Evolutionary conservation across 495 filamentous ascomycete genomes (phyloP).

Genomic region (Viridothelium virens): DNA sequence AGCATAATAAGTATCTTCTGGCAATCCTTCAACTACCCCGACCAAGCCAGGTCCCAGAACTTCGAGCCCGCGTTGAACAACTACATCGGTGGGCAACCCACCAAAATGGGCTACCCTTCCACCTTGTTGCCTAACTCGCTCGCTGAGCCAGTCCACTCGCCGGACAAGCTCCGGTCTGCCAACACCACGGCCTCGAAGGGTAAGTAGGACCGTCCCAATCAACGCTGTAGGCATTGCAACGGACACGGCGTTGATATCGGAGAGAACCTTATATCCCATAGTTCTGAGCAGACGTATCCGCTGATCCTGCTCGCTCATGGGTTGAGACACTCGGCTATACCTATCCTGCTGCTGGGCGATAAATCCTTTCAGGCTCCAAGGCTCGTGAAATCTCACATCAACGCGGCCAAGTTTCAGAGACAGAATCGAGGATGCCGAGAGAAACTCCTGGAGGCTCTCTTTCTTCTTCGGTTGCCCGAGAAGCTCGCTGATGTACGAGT

Average conservation of each 20-base stretch:
- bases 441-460: constrained; percentile 81
- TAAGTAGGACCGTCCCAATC: constrained; percentile 88
- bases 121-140: constrained; percentile 74
- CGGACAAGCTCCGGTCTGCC: constrained; percentile 78
- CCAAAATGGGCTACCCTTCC: constrained; percentile 90
- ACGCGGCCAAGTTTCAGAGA: constrained; percentile 84
- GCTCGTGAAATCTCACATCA: constrained; percentile 90
- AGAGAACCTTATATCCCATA: constrained; percentile 81
- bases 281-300: constrained; percentile 63
- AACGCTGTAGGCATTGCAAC: constrained; percentile 97
- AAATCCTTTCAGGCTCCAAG: constrained; percentile 81
- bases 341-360: constrained; percentile 61
- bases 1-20: constrained; percentile 84
- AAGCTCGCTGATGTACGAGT: constrained; percentile 90
- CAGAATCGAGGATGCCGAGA: constrained; percentile 80
- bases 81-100: constrained; percentile 60
- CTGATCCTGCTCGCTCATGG: constrained; percentile 33
- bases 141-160: constrained; percentile 83
- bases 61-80: constrained; percentile 84
- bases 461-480: constrained; percentile 89
- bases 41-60: constrained; percentile 86
- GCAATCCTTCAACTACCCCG: constrained; percentile 65
- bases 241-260: constrained; percentile 89
- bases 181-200: constrained; percentile 83
- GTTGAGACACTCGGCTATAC: constrained; percentile 31